Evolutionary conservation across 257 asterid genomes (phyloP).

Genomic region (Dorcoceras hygrometricum): DNA sequence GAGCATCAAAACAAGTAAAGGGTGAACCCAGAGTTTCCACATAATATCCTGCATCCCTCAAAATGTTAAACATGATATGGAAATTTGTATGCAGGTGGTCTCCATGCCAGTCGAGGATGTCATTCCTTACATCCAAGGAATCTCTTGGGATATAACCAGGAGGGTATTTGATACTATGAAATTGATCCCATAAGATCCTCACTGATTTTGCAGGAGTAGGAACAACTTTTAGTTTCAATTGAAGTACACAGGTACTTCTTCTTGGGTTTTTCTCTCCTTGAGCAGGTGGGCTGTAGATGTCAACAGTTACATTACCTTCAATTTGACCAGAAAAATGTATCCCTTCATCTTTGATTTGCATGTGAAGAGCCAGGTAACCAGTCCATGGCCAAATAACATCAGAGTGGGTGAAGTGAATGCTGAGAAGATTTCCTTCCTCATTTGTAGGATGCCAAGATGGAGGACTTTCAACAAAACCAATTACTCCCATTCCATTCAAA

Average conservation of each 20-base stretch:
- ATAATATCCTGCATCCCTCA: constrained; percentile 91
- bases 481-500: constrained; percentile 92
- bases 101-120: constrained; percentile 99
- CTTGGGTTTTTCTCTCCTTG: constrained; percentile 59
- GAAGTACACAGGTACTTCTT: constrained; percentile 69
- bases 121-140: constrained; percentile 95
- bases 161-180: constrained; percentile 93
- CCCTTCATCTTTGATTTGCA: constrained; percentile 98
- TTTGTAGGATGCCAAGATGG: constrained; percentile 84
- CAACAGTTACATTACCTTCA: constrained; percentile 82
- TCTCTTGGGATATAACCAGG: constrained; percentile 98
- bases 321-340: constrained; percentile 82
- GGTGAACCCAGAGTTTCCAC: constrained; percentile 98
- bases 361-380: constrained; percentile 87
- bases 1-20: constrained; percentile 94
- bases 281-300: constrained; percentile 75
- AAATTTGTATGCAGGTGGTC: constrained; percentile 96
- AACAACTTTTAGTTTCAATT: constrained; percentile 66
- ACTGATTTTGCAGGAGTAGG: constrained; percentile 90
- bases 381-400: constrained; percentile 99
- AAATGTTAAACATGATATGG: constrained; percentile 91
- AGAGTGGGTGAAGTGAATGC: constrained; percentile 81
- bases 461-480: constrained; percentile 78
- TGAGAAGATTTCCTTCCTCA: constrained; percentile 88
- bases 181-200: constrained; percentile 94